Evolutionary conservation across 345 rosid species (phyloP).

Genomic region (Pugionium dolabratum): DNA sequence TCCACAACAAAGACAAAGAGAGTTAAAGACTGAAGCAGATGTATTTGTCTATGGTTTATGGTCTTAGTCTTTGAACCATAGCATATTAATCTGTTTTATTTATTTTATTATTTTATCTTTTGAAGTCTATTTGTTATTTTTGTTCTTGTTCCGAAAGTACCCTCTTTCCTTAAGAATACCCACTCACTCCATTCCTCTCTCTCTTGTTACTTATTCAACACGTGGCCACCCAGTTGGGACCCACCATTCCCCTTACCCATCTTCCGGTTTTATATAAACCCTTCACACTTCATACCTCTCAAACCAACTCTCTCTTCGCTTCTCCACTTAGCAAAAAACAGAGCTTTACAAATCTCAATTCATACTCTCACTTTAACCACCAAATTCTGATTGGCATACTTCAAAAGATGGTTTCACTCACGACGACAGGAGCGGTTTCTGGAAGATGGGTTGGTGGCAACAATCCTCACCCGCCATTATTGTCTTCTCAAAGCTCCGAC

Average conservation of each 20-base stretch:
- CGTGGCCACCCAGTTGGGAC: conserved; percentile 34
- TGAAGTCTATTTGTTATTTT: too few species aligned
- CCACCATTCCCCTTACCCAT: conserved; percentile 21
- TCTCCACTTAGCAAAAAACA: conserved; percentile 19
- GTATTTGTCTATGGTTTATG: conserved; percentile 13
- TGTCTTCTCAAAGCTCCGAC: conserved; percentile 36
- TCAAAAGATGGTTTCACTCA: conserved; percentile 38
- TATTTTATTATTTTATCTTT: too few species aligned
- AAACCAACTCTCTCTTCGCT: conserved; percentile 38
- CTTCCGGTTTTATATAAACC: conserved; percentile 42
- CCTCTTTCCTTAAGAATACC: too few species aligned
- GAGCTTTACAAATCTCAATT: conserved; percentile 23
- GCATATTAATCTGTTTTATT: not conserved
- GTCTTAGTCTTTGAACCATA: not conserved
- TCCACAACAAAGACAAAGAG: conserved; percentile 9
- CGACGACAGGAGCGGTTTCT: conserved; percentile 42
- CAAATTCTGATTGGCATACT: conserved; percentile 16
- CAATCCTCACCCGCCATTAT: conserved; percentile 36
- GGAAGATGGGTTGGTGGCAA: conserved; percentile 32
- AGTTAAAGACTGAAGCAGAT: conserved; percentile 27
- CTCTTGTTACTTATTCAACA: conserved; percentile 31
- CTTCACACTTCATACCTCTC: conserved; percentile 37
- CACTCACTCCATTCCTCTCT: conserved; percentile 16
- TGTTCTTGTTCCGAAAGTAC: too few species aligned
- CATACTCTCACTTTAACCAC: conserved; percentile 17